Base-by-base conservation (phyloP, 2,329 filamentous ascomycete genomes). In the Bertia moriformis region DNA sequence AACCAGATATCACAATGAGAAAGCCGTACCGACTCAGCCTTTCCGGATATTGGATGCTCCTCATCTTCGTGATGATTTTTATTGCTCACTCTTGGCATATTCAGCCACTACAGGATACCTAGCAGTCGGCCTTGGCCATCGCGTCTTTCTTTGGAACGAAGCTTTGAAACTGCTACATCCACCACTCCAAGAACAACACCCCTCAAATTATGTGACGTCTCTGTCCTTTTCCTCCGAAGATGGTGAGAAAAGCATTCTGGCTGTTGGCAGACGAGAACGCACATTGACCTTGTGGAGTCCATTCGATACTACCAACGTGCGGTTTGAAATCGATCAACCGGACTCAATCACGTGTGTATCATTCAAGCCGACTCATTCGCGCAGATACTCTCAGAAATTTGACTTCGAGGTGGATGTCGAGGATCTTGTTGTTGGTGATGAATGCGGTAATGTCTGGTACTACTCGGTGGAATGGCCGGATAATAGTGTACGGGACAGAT, bases 141-240 rank as follows among this genome's bases (percentile, higher is more conserved):
- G 66, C 42, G 74, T 82, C 5, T 79, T 77, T 51, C 62, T 79
- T 14, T 82, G 77, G 77, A 78, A 75, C 1, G 77, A 81, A 50
- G 49, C 55, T 37, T 59, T 60, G 40, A 66, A 68, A 18, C 68
- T 75, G 12, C 62, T 66, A 19, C 66, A 46, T 1, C 51, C 51
- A 38, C 32, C 32, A 13, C 17, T 35, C 15, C 10, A 7, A 13
- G 45, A 49, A 18, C 45, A 51, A 40, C 48, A 62, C 46, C 32
- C 32, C 32, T 35, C 32, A 17, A 35, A 35, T 17, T 35, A 14
- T 18, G 67, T 82, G 38, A 80, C 73, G 0, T 78, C 73, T 4
- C 51, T 82, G 3, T 68, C 72, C 0, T 82, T 81, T 53, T 81
- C 76, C 14, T 80, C 76, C 0, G 52, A 59, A 4, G 55, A 63